These are phyloP conservation scores for Handroanthus guayacan DNA, from an alignment of 257 asterid genomes.

Conservation along the genomic window DNA sequence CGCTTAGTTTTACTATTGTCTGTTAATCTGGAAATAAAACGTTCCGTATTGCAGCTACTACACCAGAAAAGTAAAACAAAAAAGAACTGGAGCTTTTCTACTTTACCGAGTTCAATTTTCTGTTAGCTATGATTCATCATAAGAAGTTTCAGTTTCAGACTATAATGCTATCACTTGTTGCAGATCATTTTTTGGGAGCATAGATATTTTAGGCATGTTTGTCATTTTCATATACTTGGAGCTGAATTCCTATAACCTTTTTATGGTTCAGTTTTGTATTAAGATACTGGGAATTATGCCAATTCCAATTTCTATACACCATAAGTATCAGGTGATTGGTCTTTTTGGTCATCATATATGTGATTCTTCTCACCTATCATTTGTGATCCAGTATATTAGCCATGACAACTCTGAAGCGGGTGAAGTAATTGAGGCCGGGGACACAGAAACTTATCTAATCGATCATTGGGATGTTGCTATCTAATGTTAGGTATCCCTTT, in stretches of 20 bases:
- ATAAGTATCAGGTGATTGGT: no score
- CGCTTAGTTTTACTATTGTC: slow-evolving; percentile 7
- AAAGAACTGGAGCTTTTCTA: neutral
- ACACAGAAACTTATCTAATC: slow-evolving; percentile 54
- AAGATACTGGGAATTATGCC: slow-evolving; percentile 1
- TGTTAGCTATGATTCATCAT: neutral
- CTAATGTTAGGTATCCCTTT: slow-evolving; percentile 25
- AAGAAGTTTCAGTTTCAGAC: slow-evolving; percentile 12
- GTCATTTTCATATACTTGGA: neutral
- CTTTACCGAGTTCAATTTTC: neutral
- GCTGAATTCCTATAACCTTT: slow-evolving; percentile 16
- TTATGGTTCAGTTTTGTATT: neutral
- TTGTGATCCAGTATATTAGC: slow-evolving; percentile 41
- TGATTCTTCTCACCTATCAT: neutral
- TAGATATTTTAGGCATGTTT: no score
- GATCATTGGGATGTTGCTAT: slow-evolving; percentile 49
- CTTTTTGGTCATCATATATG: no score
- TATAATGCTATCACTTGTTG: slow-evolving; percentile 32
- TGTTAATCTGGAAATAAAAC: slow-evolving; percentile 2
- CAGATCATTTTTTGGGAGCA: slow-evolving; percentile 80
- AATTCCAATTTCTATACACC: neutral
- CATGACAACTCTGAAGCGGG: slow-evolving; percentile 83
- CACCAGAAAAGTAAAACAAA: neutral
- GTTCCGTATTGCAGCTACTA: neutral
- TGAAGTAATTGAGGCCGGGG: slow-evolving; percentile 82